Evolutionary conservation across 179 eudicot genomes (phyloP), one percentile per base, ranked within the genome.

Genomic region (Carnegiea gigantea): DNA sequence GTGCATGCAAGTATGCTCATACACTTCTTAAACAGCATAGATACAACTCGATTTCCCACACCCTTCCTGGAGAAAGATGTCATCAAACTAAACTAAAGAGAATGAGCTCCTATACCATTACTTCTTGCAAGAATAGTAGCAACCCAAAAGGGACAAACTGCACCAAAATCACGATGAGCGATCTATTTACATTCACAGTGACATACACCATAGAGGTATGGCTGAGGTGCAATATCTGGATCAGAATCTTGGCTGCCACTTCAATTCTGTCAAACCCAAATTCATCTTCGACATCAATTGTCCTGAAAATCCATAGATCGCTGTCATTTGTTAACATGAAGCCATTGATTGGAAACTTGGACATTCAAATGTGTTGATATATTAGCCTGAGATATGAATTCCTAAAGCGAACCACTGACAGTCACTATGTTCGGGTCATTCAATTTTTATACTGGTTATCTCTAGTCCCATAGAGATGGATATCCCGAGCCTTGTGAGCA

Each of bases 301-400:
- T 26, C 84, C 84, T 82, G 81, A 48, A 59, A 43, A 28, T 18
- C 24, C n/a, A 21, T 38, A 77, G 75, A 40, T 40, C 6, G 44
- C 54, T 77, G 70, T 68, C 71, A 76, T 70, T 53, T 43, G 60
- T 77, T 57, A 77, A 46, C 36, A 77, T 70, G 24, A 14, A 4
- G 26, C 6, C 48, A 5, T 33, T 30, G 79, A 28, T 33, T 17
- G 14, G 65, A 57, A 11, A 54, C 23, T 13, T 43, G 76, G 51
- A 43, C 24, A 40, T 72, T 36, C 36, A 15, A 68, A 30, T 5
- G 10, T 30, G 40, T 70, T 5, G 1, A 68, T 68, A 53, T 53
- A 14, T 46, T 48, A 48, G 14, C 53, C 53, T 48, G 6, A 40
- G 8, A 40, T 7, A 40, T 40, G 44, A 40, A 40, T 7, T 40